These are phyloP conservation scores for Colletotrichum falcatum DNA, from an alignment of 2,329 filamentous ascomycete genomes.

Conservation along the genomic window DNA sequence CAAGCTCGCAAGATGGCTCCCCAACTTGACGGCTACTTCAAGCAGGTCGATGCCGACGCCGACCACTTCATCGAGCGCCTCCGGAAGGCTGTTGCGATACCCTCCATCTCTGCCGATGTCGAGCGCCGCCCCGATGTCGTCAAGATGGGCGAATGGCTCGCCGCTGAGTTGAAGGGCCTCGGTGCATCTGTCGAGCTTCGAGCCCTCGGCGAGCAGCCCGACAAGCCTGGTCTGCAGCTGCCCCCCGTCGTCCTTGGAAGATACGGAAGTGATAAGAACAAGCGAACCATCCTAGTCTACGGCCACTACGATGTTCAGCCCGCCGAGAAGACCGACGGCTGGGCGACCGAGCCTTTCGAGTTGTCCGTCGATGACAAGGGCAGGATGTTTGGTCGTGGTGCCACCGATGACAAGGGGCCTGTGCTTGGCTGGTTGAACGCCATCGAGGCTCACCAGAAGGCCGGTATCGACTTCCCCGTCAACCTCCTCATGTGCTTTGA, in stretches of 20 bases:
- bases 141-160: slow-evolving; percentile 95
- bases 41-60: slow-evolving; percentile 86
- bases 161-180: slow-evolving; percentile 81
- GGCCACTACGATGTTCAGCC: slow-evolving; percentile 99
- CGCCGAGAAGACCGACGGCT: slow-evolving; percentile 91
- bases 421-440: slow-evolving; percentile 98
- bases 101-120: slow-evolving; percentile 93
- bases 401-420: slow-evolving; percentile 97
- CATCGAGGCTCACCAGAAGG: slow-evolving; percentile 97
- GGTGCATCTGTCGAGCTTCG: slow-evolving; percentile 91
- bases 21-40: slow-evolving; percentile 91
- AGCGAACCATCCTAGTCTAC: slow-evolving; percentile 95
- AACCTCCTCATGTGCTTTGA: slow-evolving; percentile 99
- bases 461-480: slow-evolving; percentile 92
- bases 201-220: slow-evolving; percentile 89
- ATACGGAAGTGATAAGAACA: slow-evolving; percentile 91
- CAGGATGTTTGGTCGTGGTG: slow-evolving; percentile 95
- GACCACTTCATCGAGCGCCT: slow-evolving; percentile 90
- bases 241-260: slow-evolving; percentile 92
- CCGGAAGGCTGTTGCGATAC: slow-evolving; percentile 92
- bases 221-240: slow-evolving; percentile 89
- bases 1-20: slow-evolving; percentile 84
- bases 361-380: slow-evolving; percentile 89
- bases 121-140: slow-evolving; percentile 91
- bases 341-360: slow-evolving; percentile 94